These are phyloP conservation scores for Diospyros lotus DNA, from an alignment of 148 eudicot genomes.

Conservation along the genomic window DNA sequence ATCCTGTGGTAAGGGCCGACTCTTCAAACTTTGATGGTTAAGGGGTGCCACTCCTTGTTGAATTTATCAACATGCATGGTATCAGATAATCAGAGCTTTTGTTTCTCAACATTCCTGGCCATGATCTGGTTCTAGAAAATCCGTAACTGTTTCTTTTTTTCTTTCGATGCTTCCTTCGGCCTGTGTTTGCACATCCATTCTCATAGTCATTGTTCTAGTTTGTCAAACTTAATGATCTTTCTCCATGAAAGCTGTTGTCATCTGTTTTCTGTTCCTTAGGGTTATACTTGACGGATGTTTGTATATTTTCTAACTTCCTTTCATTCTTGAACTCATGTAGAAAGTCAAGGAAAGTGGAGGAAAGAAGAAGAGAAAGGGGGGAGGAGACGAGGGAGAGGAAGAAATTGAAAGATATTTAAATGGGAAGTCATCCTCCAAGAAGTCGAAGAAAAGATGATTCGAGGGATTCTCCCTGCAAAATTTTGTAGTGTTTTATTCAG, in stretches of 20 bases:
- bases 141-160: too few species aligned
- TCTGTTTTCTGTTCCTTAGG: background rate
- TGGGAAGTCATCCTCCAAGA: constrained; percentile 37
- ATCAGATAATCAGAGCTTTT: too few species aligned
- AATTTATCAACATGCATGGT: too few species aligned
- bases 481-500: background rate
- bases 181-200: too few species aligned
- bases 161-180: too few species aligned
- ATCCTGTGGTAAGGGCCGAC: too few species aligned
- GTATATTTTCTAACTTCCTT: background rate
- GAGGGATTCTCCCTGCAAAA: background rate
- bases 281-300: background rate
- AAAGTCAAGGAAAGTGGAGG: constrained; percentile 62
- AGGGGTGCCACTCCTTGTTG: too few species aligned
- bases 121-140: too few species aligned
- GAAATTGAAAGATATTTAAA: constrained; percentile 45
- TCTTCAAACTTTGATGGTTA: too few species aligned
- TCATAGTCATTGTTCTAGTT: too few species aligned
- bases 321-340: constrained; percentile 26
- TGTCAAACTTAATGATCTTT: background rate
- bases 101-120: too few species aligned
- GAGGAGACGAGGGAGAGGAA: constrained; percentile 55
- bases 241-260: background rate
- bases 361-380: constrained; percentile 40
- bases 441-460: constrained; percentile 26